Conservation (phyloP, 2,329 filamentous ascomycete genomes). For the Apiospora kogelbergensis region DNA sequence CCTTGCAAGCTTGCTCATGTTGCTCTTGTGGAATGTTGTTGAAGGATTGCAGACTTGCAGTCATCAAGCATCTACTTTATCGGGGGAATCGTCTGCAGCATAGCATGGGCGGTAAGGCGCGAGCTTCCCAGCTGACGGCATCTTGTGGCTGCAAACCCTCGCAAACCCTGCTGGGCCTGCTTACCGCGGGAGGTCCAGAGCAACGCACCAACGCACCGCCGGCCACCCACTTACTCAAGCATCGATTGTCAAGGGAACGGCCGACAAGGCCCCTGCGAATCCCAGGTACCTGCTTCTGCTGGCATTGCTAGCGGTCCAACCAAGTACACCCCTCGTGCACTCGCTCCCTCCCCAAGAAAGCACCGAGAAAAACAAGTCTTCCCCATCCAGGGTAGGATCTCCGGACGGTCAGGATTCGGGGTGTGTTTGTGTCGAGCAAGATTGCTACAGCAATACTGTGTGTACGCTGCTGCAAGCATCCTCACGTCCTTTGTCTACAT, state of each 20-base stretch:
- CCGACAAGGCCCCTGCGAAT: neutral
- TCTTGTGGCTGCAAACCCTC: neutral
- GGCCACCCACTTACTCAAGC: neutral
- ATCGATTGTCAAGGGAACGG: neutral
- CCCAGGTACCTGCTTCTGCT: neutral
- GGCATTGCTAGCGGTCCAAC: neutral
- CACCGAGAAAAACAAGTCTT: slow-evolving; percentile 1
- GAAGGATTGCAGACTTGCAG: neutral
- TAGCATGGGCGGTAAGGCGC: neutral
- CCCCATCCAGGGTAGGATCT: slow-evolving; percentile 5
- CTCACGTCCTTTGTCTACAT: neutral
- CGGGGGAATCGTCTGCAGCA: neutral
- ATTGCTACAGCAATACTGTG: neutral
- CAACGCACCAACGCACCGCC: neutral
- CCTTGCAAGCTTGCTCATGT: neutral
- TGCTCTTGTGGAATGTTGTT: neutral
- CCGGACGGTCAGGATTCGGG: neutral
- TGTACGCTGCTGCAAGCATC: neutral
- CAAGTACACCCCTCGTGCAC: neutral
- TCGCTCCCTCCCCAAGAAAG: neutral
- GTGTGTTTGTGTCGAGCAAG: neutral
- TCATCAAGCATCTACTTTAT: neutral
- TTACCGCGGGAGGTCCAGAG: neutral
- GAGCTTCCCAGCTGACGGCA: neutral
- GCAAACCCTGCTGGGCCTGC: neutral